Base-by-base conservation (phyloP, 2,329 filamentous ascomycete species). In the Ceratocystis diversiconidia region DNA sequence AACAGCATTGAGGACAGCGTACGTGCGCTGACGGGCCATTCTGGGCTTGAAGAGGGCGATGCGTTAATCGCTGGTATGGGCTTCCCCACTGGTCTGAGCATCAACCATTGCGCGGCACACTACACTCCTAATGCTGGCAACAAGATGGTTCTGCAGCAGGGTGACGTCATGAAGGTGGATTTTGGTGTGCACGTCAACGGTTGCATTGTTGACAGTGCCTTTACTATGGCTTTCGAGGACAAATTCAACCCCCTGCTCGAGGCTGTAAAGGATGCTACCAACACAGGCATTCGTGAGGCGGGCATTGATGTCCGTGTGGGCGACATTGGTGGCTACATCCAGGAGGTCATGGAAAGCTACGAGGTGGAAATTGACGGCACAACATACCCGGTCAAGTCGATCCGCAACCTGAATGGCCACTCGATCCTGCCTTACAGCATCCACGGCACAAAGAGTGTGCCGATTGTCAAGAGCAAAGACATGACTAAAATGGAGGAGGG, bases 401-500 rank as follows among this genome's bases (percentile, higher is more conserved):
- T 90, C 70, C 83, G 85, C 65, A 88, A 88, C 74, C 77, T 90
- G 63, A 88, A 86, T 71, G 87, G 87, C 36, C 88, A 92, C 75
- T 88, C 86, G 70, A 92, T 92, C 71, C 79, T 86, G 57, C 88
- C 84, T 67, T 89, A 88, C 75, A 82, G 83, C 71, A 92, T 92
- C 68, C 88, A 92, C 73, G 88, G 88, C 63, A 86, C 83, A 69
- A 92, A 92, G 78, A 89, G 85, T 69, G 86, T 92, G 46, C 88
- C 88, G 0, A 90, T 91, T 71, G 87, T 91, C 66, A 90, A 90
- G 76, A 84, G 85, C 62, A 80, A 80, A 65, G 87, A 90, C 70
- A 84, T 85, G 71, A 90, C 87, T 17, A 90, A 90, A 78, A 92
- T 92, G 88, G 88, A 92, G 76, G 88, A 92, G 74, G 88, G 88